Evolutionary conservation across 2,329 filamentous ascomycete species (phyloP), one percentile per base, ranked within the genome.

Genomic region (Ascochyta clinopodiicola): DNA sequence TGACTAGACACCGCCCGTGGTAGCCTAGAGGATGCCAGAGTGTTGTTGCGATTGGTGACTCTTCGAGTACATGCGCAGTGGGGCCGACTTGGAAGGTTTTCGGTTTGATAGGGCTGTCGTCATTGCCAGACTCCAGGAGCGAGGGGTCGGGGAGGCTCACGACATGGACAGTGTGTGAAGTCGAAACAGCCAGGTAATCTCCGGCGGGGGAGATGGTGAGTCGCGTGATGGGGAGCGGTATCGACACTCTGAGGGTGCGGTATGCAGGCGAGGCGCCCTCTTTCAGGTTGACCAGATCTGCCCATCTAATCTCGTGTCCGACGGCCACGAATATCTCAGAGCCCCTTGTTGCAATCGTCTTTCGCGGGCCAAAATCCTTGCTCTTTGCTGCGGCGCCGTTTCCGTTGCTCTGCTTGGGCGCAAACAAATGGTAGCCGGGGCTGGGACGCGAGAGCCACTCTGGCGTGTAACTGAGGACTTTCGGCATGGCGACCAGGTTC

Each of bases 11-110:
- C 21, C 87, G 87, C 29, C 90, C 90, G 58, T 89, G 86, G 10
- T 94, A 87, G 1, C 93, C 93, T 0, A 98, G 81, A 1, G 95
- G 95, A 77, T 99, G 95, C 94, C 95, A 99, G 54, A 97, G 68
- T 4, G 88, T 90, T 1, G 92, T 91, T 21, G 88, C 87, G 52
- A 99, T 82, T 1, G 91, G 86, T 7, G 92, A 86, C 62, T 92
- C 88, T 42, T 94, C 91, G 44, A 93, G 88, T 44, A 97, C 92
- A 75, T 98, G 94, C 3, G 90, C 92, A 2, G 92, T 96, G 27
- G 93, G 92, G 1, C 94, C 94, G n/a, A 98, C 82, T 19, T 94
- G 94, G 78, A 91, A 96, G 48, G 91, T 91, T 75, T 91, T 96
- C 27, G 93, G 82, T 69, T 90, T 91, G 67, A 96, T 82, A 5